These are phyloP conservation scores for Malus domestica DNA, from an alignment of 306 rosid genomes.

Conservation along the genomic window DNA sequence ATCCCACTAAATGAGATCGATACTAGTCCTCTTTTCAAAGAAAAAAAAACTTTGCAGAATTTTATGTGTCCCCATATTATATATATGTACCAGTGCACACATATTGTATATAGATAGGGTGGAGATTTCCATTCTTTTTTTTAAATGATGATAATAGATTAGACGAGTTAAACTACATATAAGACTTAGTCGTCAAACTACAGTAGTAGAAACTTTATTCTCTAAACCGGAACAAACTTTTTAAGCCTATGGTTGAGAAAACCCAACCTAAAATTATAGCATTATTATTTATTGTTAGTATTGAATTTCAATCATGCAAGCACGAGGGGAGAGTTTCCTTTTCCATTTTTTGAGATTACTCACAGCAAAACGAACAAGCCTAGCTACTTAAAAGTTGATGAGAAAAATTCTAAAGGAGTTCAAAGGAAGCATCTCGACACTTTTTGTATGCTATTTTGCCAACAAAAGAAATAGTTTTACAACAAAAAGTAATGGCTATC, in stretches of 20 bases:
- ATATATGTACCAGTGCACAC: neutral
- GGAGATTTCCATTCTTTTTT: neutral
- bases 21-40: too few relatives aligned
- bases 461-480: conserved; percentile 38
- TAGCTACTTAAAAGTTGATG: conserved; percentile 16
- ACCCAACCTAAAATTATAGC: conserved; percentile 1
- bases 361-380: conserved; percentile 18
- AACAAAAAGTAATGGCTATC: conserved; percentile 26
- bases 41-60: too few relatives aligned
- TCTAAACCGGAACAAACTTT: fast-evolving
- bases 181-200: too few relatives aligned
- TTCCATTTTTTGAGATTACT: conserved; percentile 23
- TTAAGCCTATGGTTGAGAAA: conserved; percentile 13
- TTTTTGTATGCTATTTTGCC: conserved; percentile 49
- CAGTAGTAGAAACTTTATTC: fast-evolving
- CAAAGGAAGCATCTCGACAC: conserved; percentile 30
- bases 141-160: too few relatives aligned
- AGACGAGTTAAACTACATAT: too few relatives aligned
- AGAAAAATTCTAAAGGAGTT: conserved; percentile 11
- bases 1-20: fast-evolving
- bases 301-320: conserved; percentile 45
- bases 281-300: conserved; percentile 1
- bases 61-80: neutral
- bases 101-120: neutral
- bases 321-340: conserved; percentile 35